Evolutionary conservation across 768 basidiomycete genomes (phyloP).

Genomic region (Tulasnella sp.): DNA sequence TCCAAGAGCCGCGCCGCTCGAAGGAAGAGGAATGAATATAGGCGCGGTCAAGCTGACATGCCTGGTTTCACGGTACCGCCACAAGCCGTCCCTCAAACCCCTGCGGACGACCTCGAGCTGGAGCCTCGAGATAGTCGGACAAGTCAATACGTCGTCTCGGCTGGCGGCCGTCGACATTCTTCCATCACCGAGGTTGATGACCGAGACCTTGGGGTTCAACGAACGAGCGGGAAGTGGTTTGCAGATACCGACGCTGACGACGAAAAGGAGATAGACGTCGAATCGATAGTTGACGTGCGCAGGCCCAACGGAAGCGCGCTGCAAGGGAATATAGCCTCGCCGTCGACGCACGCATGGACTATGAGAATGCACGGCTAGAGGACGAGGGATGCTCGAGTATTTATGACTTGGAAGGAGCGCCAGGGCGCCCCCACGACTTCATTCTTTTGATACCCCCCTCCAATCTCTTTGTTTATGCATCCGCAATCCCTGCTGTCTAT

Average conservation of each 20-base stretch:
- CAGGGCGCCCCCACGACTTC: not conserved
- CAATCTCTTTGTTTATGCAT: not conserved
- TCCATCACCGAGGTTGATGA: not conserved
- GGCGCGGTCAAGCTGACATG: not conserved
- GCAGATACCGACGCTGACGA: not conserved
- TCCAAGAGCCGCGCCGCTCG: not conserved
- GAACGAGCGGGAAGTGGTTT: not conserved
- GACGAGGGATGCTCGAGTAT: not conserved
- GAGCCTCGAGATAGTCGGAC: not conserved
- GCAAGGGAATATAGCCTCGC: not conserved
- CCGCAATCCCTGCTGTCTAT: not conserved
- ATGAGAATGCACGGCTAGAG: not conserved
- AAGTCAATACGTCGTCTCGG: not conserved
- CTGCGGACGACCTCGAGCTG: not conserved
- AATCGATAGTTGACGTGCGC: not conserved
- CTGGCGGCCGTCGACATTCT: not conserved
- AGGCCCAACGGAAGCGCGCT: not conserved
- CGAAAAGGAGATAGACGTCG: slow-evolving; percentile 6
- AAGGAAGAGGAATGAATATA: not conserved
- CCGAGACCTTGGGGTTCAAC: not conserved
- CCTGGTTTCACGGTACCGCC: not conserved
- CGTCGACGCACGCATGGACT: not conserved
- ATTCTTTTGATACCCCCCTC: not conserved
- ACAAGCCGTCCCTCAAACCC: not conserved
- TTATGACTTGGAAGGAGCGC: not conserved